Percentiles rank a stretch among this genome's conserved stretches.
Conservation (phyloP, 805 yeast genomes). For the Candida pseudofarinosa region DNA sequence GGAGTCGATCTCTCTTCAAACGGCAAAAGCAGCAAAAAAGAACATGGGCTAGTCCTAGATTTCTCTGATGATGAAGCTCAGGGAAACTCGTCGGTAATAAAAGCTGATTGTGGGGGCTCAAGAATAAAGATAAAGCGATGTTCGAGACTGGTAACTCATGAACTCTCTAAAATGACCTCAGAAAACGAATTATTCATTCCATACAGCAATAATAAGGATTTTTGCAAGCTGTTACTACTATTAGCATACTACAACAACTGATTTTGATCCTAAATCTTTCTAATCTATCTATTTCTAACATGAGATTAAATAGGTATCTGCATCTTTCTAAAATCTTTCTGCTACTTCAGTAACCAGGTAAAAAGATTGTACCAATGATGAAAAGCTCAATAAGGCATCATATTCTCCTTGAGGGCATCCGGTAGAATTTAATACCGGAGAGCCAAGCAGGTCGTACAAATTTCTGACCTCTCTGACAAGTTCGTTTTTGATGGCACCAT, state of each 20-base stretch:
- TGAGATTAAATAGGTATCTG: no score
- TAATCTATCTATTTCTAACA: no score
- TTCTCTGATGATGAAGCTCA: constrained; percentile 7
- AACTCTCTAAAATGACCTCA: constrained; percentile 5
- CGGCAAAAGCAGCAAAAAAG: neutral
- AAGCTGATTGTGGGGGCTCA: constrained; percentile 8
- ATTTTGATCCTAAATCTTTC: no score
- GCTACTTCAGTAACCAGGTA: constrained; percentile 14
- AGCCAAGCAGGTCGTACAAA: constrained; percentile 10
- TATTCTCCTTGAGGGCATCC: constrained; percentile 10
- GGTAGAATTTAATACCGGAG: constrained; percentile 1
- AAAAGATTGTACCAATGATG: constrained; percentile 19
- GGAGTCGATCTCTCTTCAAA: neutral
- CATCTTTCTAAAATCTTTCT: constrained; percentile 11
- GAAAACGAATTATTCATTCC: constrained; percentile 9
- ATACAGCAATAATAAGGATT: constrained; percentile 11
- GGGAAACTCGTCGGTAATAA: constrained; percentile 1
- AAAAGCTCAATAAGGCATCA: constrained; percentile 14
- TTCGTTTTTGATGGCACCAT: constrained; percentile 12
- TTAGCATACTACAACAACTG: constrained; percentile 3
- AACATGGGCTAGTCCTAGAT: constrained; percentile 6
- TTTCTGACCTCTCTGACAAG: constrained; percentile 18
- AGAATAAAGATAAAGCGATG: constrained; percentile 11
- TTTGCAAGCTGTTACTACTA: constrained; percentile 12
- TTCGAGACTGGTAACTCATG: constrained; percentile 2